Conservation (phyloP, 2,329 filamentous ascomycete genomes). For the Fusarium sp. region DNA sequence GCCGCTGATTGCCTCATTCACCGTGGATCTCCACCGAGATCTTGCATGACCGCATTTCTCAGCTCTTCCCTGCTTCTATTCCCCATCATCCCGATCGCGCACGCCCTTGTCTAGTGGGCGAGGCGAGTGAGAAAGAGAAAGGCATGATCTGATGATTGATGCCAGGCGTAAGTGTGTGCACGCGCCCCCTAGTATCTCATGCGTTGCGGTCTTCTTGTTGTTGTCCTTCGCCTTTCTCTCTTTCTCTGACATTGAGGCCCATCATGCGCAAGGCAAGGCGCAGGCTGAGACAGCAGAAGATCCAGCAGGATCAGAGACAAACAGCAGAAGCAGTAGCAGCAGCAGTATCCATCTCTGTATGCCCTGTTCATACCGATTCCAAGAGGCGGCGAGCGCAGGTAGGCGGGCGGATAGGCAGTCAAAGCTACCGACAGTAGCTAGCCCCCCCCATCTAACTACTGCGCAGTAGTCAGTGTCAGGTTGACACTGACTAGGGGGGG, state of each 20-base stretch:
- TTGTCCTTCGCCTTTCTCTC: neutral
- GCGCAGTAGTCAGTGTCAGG: neutral
- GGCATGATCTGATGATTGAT: conserved; percentile 21
- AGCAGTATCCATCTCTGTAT: neutral
- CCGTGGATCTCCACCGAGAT: neutral
- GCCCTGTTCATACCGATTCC: neutral
- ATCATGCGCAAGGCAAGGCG: neutral
- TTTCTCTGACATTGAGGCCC: neutral
- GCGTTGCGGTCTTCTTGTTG: neutral
- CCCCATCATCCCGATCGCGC: conserved; percentile 3
- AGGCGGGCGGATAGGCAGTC: neutral
- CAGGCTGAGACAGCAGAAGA: neutral
- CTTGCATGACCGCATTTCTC: conserved; percentile 2
- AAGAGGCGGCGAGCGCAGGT: neutral
- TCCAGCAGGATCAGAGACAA: neutral
- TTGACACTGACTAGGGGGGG: neutral
- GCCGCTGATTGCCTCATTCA: neutral
- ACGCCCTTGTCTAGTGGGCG: conserved; percentile 1
- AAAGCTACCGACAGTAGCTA: neutral
- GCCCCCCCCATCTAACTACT: neutral
- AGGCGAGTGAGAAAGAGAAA: neutral
- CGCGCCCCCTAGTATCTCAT: neutral
- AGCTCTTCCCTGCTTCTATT: neutral
- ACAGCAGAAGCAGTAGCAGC: neutral
- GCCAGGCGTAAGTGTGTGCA: neutral